A percentile compares a stretch with the other conserved stretches of the same genome.
Evolutionary conservation across 2,329 filamentous ascomycete genomes (phyloP).

Genomic region (Botrytis galanthina): DNA sequence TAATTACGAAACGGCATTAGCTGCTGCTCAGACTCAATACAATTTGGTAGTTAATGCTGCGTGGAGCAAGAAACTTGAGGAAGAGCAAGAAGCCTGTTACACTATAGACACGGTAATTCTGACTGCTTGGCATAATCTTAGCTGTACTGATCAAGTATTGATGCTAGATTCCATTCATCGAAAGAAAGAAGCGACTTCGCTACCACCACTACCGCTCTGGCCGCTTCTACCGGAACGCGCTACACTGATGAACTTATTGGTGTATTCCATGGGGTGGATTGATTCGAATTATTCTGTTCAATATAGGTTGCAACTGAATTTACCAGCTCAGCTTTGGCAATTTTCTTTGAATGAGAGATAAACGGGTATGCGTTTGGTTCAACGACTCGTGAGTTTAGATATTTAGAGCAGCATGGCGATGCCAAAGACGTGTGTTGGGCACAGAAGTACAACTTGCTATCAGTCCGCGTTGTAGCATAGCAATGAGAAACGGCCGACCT

Average conservation of each 20-base stretch:
- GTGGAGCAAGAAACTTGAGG: neutral
- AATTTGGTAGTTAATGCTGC: neutral
- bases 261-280: too few relatives aligned
- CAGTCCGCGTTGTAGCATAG: neutral
- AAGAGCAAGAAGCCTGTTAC: neutral
- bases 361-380: neutral
- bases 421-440: neutral
- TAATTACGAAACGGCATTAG: neutral
- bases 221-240: neutral
- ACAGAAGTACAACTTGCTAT: neutral
- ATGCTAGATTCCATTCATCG: neutral
- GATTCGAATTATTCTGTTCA: neutral
- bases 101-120: neutral
- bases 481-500: neutral
- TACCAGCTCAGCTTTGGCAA: fast-evolving
- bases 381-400: neutral
- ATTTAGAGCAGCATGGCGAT: neutral
- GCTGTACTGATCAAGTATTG: neutral
- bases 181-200: neutral
- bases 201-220: neutral
- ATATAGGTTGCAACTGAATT: too few relatives aligned
- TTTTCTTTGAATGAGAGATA: neutral
- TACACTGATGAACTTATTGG: neutral
- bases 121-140: neutral
- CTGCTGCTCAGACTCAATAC: neutral